phyloP scores from a whole-genome alignment of 2,329 filamentous ascomycete genomes.

The Diatrype stigma region DNA sequence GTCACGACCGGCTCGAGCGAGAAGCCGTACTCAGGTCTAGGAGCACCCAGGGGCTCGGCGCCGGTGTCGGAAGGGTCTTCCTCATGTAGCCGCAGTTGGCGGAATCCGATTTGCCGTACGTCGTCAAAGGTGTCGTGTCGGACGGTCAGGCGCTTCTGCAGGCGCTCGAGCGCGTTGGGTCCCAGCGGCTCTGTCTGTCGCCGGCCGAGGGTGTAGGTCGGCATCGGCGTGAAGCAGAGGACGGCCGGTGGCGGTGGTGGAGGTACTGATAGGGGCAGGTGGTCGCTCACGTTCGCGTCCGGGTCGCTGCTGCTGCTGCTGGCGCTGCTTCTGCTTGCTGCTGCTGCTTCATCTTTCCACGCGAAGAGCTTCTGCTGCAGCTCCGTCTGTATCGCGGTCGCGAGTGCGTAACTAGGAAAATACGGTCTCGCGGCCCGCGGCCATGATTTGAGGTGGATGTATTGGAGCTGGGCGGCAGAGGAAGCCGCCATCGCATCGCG shows the following conservation, averaged over 20 bases:
- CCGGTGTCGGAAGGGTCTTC: too few species aligned
- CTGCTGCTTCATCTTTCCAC: slow-evolving; percentile 42
- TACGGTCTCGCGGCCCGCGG: slow-evolving; percentile 14
- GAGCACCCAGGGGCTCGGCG: slow-evolving; percentile 21
- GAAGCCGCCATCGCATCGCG: slow-evolving; percentile 3
- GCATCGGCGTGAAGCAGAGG: slow-evolving; percentile 75
- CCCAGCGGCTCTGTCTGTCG: slow-evolving; percentile 59
- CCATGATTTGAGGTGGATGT: slow-evolving; percentile 32
- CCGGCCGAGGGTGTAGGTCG: slow-evolving; percentile 86
- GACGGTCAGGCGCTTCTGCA: slow-evolving; percentile 38
- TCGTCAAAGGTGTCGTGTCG: background rate
- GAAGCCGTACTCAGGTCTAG: slow-evolving; percentile 30
- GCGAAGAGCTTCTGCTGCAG: slow-evolving; percentile 50
- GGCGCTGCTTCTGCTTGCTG: slow-evolving; percentile 19
- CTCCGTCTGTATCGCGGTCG: slow-evolving; percentile 32
- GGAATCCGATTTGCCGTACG: background rate
- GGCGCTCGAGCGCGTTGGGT: slow-evolving; percentile 37
- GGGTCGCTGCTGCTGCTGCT: too few species aligned
- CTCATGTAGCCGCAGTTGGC: slow-evolving; percentile 10
- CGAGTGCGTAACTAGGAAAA: slow-evolving; percentile 34
- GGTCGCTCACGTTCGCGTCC: too few species aligned
- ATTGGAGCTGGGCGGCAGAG: slow-evolving; percentile 22
- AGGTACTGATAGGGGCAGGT: too few species aligned
- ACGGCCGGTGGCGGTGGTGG: slow-evolving; percentile 63
- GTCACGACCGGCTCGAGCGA: slow-evolving; percentile 55